Base-by-base conservation (phyloP, 2,329 filamentous ascomycete genomes). In the Apiospora aurea region DNA sequence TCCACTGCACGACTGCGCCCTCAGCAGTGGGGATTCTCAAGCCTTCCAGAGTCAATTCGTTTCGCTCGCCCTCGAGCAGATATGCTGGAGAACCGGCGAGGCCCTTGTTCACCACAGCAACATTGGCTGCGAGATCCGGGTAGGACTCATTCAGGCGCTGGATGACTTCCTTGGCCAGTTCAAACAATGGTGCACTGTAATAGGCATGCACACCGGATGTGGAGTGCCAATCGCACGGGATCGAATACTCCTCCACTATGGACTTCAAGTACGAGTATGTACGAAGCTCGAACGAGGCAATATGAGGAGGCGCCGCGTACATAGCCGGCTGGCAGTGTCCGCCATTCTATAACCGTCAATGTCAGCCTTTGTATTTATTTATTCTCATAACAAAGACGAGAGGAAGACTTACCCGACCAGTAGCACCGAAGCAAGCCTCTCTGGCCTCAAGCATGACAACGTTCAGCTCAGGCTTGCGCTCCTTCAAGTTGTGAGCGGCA, bases 391-490 rank as follows among this genome's bases (percentile, higher is more conserved):
- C 6, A 41, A 53, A 34, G 11, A 44, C 49, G 34, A 67, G 67
- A 66, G 13, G 47, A 44, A 24, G 13, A 85, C 90, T 85, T 78
- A 93, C 92, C 78, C 93, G 84, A n/a, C 93, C 93, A 0, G 93
- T 96, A n/a, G 93, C 93, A 24, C 93, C 93, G 89, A 89, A 95
- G 78, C 93, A 95, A 4, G 91, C 92, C 83, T 95, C 93, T 76
- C 93, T 86, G 18, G 93, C 93, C 82, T 96, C 93, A 6, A 96
- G 85, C 84, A 95, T 87, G 7, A 95, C 85, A 10, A 95, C 87
- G n/a, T 82, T 85, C 72, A 86, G 82, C 6, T 85, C 83, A 51
- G 81, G 79, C 76, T 72, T 80, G 74, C 74, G 83, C 71, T 83
- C 85, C 77, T 83, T 87, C 69, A 94, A 83, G 78, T 89, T 90